These are phyloP conservation scores for Ampelomyces quisqualis DNA, from an alignment of 2,329 filamentous ascomycete genomes.

Conservation along the genomic window DNA sequence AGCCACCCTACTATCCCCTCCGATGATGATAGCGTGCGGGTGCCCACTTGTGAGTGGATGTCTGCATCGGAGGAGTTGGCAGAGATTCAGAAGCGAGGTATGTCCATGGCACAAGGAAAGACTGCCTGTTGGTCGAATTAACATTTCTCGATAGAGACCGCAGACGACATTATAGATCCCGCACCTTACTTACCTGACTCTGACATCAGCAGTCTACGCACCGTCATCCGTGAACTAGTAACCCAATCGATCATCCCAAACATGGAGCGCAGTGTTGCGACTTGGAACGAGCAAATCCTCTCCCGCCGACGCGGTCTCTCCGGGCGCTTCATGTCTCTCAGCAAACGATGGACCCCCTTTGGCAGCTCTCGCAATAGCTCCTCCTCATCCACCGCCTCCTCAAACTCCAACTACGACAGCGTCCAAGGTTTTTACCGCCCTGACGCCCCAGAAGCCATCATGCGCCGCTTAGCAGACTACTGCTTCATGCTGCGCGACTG, in stretches of 20 bases:
- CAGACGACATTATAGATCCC: slow-evolving; percentile 70
- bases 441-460: slow-evolving; percentile 81
- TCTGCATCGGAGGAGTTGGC: slow-evolving; percentile 81
- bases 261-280: slow-evolving; percentile 87
- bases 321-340: slow-evolving; percentile 91
- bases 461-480: slow-evolving; percentile 92
- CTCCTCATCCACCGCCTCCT: slow-evolving; percentile 52
- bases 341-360: slow-evolving; percentile 85
- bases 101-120: too few species aligned
- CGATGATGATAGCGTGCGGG: slow-evolving; percentile 83
- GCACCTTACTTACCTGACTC: slow-evolving; percentile 86
- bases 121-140: too few species aligned
- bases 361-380: slow-evolving; percentile 64
- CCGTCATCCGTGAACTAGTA: slow-evolving; percentile 91
- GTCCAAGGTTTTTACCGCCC: slow-evolving; percentile 78
- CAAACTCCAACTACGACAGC: slow-evolving; percentile 72
- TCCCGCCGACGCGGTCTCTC: slow-evolving; percentile 84
- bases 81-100: slow-evolving; percentile 66
- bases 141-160: slow-evolving; percentile 51
- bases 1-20: slow-evolving; percentile 83
- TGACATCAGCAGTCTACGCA: slow-evolving; percentile 81
- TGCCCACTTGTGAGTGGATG: slow-evolving; percentile 85
- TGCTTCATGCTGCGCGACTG: slow-evolving; percentile 96
- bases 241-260: slow-evolving; percentile 92
- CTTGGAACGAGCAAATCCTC: slow-evolving; percentile 97